Conservation (phyloP, 2,329 filamentous ascomycete genomes). For the Pezizomycotina sp. region DNA sequence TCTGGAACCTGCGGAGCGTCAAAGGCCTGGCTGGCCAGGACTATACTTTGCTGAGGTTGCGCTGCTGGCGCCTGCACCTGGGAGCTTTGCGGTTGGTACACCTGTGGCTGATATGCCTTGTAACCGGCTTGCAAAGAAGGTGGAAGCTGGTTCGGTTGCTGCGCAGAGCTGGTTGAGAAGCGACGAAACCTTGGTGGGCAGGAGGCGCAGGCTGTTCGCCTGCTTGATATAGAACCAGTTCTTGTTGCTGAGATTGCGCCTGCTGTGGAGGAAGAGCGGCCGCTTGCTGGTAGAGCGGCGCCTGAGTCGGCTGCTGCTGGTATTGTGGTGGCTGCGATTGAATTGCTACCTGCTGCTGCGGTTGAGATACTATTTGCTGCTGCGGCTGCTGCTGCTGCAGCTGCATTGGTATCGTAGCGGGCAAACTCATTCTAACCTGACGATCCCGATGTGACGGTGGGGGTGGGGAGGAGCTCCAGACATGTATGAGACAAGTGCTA, state of each 20-base stretch:
- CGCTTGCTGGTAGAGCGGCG: too few species aligned
- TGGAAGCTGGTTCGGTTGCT: constrained; percentile 8
- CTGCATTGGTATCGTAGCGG: too few species aligned
- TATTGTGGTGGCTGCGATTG: constrained; percentile 5
- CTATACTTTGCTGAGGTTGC: too few species aligned
- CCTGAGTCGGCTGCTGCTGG: too few species aligned
- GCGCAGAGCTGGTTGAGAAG: constrained; percentile 10
- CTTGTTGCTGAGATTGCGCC: constrained; percentile 4
- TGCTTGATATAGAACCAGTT: constrained; percentile 6
- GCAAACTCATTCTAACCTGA: constrained; percentile 13
- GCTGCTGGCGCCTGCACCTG: constrained; percentile 16
- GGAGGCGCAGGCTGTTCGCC: constrained; percentile 10
- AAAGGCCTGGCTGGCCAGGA: too few species aligned
- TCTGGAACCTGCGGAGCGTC: too few species aligned
- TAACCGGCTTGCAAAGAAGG: constrained; percentile 3
- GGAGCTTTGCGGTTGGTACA: constrained; percentile 8
- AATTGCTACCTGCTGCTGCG: constrained; percentile 5
- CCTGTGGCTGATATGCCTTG: constrained; percentile 9
- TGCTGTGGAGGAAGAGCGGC: background rate
- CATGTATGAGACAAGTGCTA: constrained; percentile 7
- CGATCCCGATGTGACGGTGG: constrained; percentile 9
- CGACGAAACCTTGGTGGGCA: constrained; percentile 11
- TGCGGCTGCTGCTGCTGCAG: constrained; percentile 8
- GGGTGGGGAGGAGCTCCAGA: constrained; percentile 4
- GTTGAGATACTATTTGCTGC: constrained; percentile 8